These are phyloP conservation scores for Bretziella fagacearum DNA, from an alignment of 2,329 filamentous ascomycete species.

Conservation along the genomic window DNA sequence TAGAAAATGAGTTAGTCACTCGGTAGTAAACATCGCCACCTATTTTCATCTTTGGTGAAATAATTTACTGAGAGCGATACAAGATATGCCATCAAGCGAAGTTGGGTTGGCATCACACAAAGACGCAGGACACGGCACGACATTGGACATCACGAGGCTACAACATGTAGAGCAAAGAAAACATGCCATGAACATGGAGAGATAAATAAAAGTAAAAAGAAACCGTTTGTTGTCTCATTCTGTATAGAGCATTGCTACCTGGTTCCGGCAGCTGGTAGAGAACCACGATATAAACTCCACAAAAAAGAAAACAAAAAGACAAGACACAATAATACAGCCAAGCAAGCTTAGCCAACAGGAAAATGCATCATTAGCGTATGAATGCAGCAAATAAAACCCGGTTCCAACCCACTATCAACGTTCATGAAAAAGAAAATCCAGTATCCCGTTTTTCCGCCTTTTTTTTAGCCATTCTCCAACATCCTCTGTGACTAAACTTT, in stretches of 20 bases:
- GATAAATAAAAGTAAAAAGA: not conserved
- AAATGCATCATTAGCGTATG: constrained; percentile 3
- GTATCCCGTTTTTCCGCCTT: not conserved
- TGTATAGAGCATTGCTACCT: constrained; percentile 2
- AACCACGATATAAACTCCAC: constrained; percentile 6
- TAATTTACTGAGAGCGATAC: too few relatives aligned
- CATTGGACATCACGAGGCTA: not conserved
- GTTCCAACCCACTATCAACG: constrained; percentile 8
- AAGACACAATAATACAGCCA: constrained; percentile 9
- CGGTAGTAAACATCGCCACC: too few relatives aligned
- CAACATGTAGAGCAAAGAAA: not conserved
- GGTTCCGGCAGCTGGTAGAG: constrained; percentile 6
- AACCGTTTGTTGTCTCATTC: constrained; percentile 1
- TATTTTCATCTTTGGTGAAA: too few relatives aligned
- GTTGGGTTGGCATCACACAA: too few relatives aligned
- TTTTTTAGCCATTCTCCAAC: too few relatives aligned
- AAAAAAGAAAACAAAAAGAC: constrained; percentile 3
- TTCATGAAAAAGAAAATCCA: not conserved
- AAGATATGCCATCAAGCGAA: too few relatives aligned
- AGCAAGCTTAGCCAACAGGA: not conserved
- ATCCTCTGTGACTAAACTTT: not conserved
- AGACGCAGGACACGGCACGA: too few relatives aligned
- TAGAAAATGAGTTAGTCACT: too few relatives aligned
- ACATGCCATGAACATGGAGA: not conserved
- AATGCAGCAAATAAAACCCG: constrained; percentile 7